Conservation (phyloP, 345 rosid genomes). For the Bruguiera gymnorhiza region DNA sequence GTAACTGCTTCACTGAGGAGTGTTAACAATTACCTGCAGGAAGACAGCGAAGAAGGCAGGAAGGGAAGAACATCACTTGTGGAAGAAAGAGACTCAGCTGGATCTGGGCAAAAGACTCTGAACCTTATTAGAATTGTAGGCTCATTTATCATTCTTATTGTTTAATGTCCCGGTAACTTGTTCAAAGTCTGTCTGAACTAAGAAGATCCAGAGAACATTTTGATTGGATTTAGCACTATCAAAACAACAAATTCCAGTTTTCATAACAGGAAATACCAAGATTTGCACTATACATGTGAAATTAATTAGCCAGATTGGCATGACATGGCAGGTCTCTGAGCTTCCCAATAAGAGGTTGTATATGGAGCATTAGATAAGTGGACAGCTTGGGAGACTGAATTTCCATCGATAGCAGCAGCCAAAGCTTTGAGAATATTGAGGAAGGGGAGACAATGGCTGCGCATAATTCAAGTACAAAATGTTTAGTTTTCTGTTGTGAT, state of each 20-base stretch:
- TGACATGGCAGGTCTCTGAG: conserved; percentile 54
- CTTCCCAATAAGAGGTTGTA: conserved; percentile 72
- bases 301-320: conserved; percentile 9
- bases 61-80: conserved; percentile 59
- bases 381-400: conserved; percentile 85
- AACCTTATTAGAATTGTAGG: conserved; percentile 69
- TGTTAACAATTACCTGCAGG: conserved; percentile 28
- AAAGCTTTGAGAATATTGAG: conserved; percentile 64
- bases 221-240: background rate
- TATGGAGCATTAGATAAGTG: conserved; percentile 82
- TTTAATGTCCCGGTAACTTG: background rate
- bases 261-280: background rate
- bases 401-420: conserved; percentile 72
- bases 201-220: background rate
- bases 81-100: conserved; percentile 81
- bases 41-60: conserved; percentile 41
- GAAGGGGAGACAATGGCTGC: conserved; percentile 66
- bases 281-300: background rate
- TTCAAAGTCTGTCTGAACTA: conserved; percentile 1
- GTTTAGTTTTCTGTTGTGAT: background rate
- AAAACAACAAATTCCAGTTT: background rate
- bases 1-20: conserved; percentile 13
- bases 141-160: background rate
- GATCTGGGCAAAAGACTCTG: conserved; percentile 73
- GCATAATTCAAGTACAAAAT: conserved; percentile 72